A percentile compares a stretch with the other conserved stretches of the same genome.
phyloP scores from a whole-genome alignment of 768 basidiomycete species.

The Rubroboletus satanas region DNA sequence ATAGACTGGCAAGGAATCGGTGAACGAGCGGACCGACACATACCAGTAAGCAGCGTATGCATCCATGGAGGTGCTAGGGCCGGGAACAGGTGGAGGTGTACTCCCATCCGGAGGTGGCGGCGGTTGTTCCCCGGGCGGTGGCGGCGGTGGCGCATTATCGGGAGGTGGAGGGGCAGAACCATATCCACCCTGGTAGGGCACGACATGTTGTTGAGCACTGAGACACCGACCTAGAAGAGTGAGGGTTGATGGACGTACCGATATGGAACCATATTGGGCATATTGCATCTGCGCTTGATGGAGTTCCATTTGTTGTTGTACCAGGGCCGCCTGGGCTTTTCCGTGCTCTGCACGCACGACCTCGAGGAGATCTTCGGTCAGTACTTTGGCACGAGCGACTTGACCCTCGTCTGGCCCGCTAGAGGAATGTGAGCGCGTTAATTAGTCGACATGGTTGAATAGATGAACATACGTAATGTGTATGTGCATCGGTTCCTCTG shows the following conservation, averaged over 20 bases:
- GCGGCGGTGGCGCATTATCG: slow-evolving; percentile 40
- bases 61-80: slow-evolving; percentile 41
- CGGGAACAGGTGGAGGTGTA: slow-evolving; percentile 40
- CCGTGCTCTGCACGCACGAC: slow-evolving; percentile 88
- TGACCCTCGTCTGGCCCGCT: slow-evolving; percentile 82
- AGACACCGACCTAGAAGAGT: background rate
- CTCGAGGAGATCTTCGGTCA: slow-evolving; percentile 84
- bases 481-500: slow-evolving; percentile 88
- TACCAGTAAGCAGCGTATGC: slow-evolving; percentile 62
- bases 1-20: background rate
- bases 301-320: slow-evolving; percentile 82
- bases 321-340: slow-evolving; percentile 63
- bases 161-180: slow-evolving; percentile 37
- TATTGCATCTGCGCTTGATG: slow-evolving; percentile 82
- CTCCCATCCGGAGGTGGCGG: slow-evolving; percentile 50
- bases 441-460: slow-evolving; percentile 16
- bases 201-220: background rate
- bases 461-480: slow-evolving; percentile 70
- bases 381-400: slow-evolving; percentile 78
- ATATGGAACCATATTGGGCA: slow-evolving; percentile 64
- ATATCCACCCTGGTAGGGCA: slow-evolving; percentile 30
- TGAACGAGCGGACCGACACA: slow-evolving; percentile 22
- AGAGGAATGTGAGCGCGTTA: background rate
- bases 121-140: slow-evolving; percentile 49
- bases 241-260: slow-evolving; percentile 36